Base-by-base conservation (phyloP, 345 rosid species). In the Boechera stricta region DNA sequence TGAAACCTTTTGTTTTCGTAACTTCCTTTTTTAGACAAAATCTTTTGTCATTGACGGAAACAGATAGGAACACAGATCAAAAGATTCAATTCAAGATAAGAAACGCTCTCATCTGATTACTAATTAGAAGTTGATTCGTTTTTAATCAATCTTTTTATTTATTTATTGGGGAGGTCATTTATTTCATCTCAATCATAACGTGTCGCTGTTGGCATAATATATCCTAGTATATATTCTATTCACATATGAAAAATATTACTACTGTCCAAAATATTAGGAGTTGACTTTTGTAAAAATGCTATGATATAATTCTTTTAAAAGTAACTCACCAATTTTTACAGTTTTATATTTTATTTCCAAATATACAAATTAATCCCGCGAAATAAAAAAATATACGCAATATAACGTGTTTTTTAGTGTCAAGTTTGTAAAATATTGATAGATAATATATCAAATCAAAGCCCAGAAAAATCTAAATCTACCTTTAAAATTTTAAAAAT, bases 11-110 rank as follows among this genome's bases (percentile, higher is more conserved):
- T 24, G 42, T 31, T 36, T 31, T 21, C 32, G 3, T 38, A 18
- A 67, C 56, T 60, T 69, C 74, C 42, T 49, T 59, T 66, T 68
- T 73, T 61, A 78, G 62, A 5, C 33, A 11, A 57, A 54, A 49
- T 57, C 24, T 45, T 72, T 38, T 38, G 42, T 18, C 29, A 10
- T 75, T 56, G 47, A 67, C 3, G 51, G 42, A 36, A 57, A 75
- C 79, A 75, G 73, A 60, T 75, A 35, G 15, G 36, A 42, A 54
- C 1, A 56, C 24, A 47, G 16, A 44, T 72, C 5, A 38, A 59
- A 21, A 59, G 41, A 21, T 21, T 21, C 24, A 21, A 28, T 26
- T 26, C 15, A 32, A 64, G 71, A 74, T 73, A 44, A 73, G 62
- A 63, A 63, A 73, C 70, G 77, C 53, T 63, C 53, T 63, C 21